Evolutionary conservation across 495 filamentous ascomycete species (phyloP), one percentile per base, ranked within the genome.

Genomic region (Penicillium macrosclerotiorum): DNA sequence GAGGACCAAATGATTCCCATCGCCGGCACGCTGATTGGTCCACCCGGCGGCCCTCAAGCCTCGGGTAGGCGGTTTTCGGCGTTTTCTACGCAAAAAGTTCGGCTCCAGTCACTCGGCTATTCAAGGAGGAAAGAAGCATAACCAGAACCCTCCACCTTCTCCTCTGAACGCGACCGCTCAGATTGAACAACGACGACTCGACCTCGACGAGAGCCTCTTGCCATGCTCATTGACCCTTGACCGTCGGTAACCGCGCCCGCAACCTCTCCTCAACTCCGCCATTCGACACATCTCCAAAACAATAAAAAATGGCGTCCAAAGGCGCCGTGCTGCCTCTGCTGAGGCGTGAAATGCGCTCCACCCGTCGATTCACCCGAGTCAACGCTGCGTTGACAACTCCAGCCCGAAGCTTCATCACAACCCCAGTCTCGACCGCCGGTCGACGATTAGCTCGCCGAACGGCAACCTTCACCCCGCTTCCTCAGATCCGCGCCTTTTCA

Each of bases 401-500:
- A 32, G 25, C 45, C 30, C 59, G n/a, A n/a, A n/a, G 62, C 18
- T 36, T 45, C 25, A 43, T 64, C 24, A 51, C 51, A 26, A 53
- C 33, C 29, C 54, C 57, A 16, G 38, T 64, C 11, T 49, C 57
- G 42, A 20, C 54, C 26, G 38, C 55, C 18, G 50, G 60, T 9
- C 50, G 56, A 29, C 55, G 51, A 3, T 25, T 61, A 8, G 20
- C 51, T 27, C 60, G 57, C 23, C 62, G 46, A 20, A 39, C 61
- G 5, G 42, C 54, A 7, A 33, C 63, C 17, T 60, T 65, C 42
- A 44, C 55, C 16, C 38, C 45, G 9, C 47, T 41, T n/a, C 32
- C 26, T 19, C 69, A 72, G 45, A 64, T 47, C 29, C 73, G 65
- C 40, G 60, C 62, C 9, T 78, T 78, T 66, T 80, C 79, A 31